Conservation (phyloP, 2,329 filamentous ascomycete species). For the Chaetomium strumarium region DNA sequence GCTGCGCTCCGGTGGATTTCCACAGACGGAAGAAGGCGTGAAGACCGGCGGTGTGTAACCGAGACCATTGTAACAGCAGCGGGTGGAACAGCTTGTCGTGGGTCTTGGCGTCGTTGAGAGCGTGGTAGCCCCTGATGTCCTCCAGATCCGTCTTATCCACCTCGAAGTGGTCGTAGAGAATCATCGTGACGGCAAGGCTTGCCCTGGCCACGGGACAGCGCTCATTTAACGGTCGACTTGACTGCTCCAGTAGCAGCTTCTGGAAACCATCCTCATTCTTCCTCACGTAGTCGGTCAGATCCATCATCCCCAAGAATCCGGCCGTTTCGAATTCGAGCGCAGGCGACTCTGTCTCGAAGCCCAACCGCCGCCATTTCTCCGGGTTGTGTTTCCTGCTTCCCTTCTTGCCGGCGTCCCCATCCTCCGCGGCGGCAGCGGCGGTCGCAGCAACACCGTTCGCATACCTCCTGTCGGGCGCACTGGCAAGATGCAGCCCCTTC, state of each 20-base stretch:
- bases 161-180: constrained; percentile 93
- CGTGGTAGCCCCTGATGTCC: constrained; percentile 69
- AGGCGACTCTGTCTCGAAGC: constrained; percentile 87
- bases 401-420: constrained; percentile 41
- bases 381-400: constrained; percentile 71
- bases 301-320: constrained; percentile 95
- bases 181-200: constrained; percentile 78
- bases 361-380: constrained; percentile 87
- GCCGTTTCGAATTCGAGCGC: constrained; percentile 77
- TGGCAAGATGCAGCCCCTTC: constrained; percentile 78
- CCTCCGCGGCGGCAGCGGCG: constrained; percentile 26
- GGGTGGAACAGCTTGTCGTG: constrained; percentile 85
- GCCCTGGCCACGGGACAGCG: constrained; percentile 84
- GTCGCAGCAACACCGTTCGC: constrained; percentile 34
- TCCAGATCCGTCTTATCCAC: constrained; percentile 78
- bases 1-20: constrained; percentile 80
- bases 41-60: constrained; percentile 77
- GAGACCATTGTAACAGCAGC: constrained; percentile 85
- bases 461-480: constrained; percentile 57
- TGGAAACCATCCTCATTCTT: constrained; percentile 91
- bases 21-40: constrained; percentile 87
- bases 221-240: constrained; percentile 61
- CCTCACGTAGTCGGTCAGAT: constrained; percentile 85
- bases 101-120: constrained; percentile 67
- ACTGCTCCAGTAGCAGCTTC: constrained; percentile 86